Evolutionary conservation across 176 grass and related monocot genomes (phyloP), one percentile per base, ranked within the genome.

Genomic region (Chloris gayana): DNA sequence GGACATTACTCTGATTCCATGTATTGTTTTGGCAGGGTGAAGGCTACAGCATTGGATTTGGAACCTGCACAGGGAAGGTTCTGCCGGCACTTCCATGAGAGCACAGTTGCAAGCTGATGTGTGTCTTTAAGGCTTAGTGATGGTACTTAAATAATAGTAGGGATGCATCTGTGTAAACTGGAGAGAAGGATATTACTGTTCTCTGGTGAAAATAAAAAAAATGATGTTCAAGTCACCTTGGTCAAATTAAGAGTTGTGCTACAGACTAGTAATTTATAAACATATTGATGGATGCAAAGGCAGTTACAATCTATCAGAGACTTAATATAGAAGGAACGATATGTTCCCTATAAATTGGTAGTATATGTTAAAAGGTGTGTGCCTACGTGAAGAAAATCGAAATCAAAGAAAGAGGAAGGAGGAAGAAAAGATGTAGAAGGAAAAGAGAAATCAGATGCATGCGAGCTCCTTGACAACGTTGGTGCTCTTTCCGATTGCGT

Each of bases 41-140:
- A 72, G 88, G 82, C 59, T 99, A 93, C 75, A 95, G 84, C 25
- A 34, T 99, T n/a, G 96, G 96, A 56, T 99, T 99, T 38, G 96
- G 96, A 72, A 80, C 88, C 25, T 95, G 96, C 86, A 83, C 84
- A 1, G 92, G 96, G 53, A 92, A 91, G 76, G 68, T 99, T 60
- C 64, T 93, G 45, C 93, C 96, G 24, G 34, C 96, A 12, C 50
- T 81, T 39, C 84, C 92, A 34, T 98, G 84, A 98, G 37, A 63
- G 64, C 25, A 29, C n/a, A 64, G 65, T 25, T 66, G 47, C 46
- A 87, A 2, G 25, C 54, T 70, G 13, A 53, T 64, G 7, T 71
- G 15, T 71, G 37, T 63, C 53, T 62, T 74, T 49, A 60, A 59
- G 30, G 30, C 51, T 31, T 56, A 47, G 68, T 42, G 26, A 19